phyloP scores from a whole-genome alignment of 2,329 filamentous ascomycete species.

The Triangularia setosa region DNA sequence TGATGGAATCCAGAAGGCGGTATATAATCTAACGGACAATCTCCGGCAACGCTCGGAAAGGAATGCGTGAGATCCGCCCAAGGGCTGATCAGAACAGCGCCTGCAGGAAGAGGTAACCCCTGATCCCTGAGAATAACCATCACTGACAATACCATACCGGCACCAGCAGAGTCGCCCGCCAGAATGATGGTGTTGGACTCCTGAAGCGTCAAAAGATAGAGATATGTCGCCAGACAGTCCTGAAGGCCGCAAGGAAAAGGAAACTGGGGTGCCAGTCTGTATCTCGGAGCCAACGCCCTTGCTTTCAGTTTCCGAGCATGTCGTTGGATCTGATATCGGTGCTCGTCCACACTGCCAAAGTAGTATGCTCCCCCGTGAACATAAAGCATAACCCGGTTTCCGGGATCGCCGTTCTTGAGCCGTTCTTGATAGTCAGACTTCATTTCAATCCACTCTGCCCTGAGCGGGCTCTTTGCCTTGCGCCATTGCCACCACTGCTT shows the following conservation, averaged over 20 bases:
- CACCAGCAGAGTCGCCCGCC: constrained; percentile 90
- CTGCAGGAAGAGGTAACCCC: constrained; percentile 78
- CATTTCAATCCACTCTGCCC: constrained; percentile 97
- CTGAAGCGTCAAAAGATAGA: constrained; percentile 73
- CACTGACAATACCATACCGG: constrained; percentile 80
- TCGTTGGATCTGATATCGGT: constrained; percentile 96
- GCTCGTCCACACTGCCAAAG: constrained; percentile 92
- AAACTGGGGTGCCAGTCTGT: constrained; percentile 87
- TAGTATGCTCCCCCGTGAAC: constrained; percentile 93
- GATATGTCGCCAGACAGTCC: constrained; percentile 84
- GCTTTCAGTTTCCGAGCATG: constrained; percentile 93
- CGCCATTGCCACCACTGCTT: constrained; percentile 89
- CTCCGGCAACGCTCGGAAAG: constrained; percentile 79
- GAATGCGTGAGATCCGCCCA: constrained; percentile 97
- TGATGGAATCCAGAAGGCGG: constrained; percentile 85
- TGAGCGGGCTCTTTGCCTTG: constrained; percentile 59
- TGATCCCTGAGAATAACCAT: constrained; percentile 79
- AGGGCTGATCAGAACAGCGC: constrained; percentile 84
- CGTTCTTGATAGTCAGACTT: constrained; percentile 71
- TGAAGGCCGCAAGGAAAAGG: constrained; percentile 91
- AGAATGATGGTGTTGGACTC: constrained; percentile 79
- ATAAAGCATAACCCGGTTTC: constrained; percentile 83
- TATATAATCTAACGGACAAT: constrained; percentile 79
- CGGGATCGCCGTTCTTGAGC: constrained; percentile 55
- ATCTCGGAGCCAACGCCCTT: constrained; percentile 79